Conservation (phyloP, 352 stramenopile genomes). For the Plasmopara halstedii region DNA sequence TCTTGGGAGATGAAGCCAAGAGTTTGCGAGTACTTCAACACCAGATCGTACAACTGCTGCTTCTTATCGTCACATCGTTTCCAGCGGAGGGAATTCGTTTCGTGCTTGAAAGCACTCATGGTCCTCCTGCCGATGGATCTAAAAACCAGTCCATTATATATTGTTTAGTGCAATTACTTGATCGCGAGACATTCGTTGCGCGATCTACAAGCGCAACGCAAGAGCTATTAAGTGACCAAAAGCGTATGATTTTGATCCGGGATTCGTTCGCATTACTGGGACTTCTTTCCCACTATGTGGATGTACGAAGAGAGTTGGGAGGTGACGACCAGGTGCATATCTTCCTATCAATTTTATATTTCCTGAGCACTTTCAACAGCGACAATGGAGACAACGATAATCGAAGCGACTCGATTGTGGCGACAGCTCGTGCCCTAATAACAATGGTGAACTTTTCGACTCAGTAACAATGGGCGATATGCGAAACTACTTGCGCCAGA, state of each 20-base stretch:
- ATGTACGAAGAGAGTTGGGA: constrained; percentile 44
- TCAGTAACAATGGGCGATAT: constrained; percentile 3
- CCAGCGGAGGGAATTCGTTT: constrained; percentile 58
- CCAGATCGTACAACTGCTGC: constrained; percentile 49
- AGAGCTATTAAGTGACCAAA: constrained; percentile 18
- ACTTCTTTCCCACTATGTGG: constrained; percentile 59
- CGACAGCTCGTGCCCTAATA: constrained; percentile 38
- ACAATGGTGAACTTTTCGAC: constrained; percentile 19
- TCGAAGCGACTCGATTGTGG: constrained; percentile 42
- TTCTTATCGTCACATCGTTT: constrained; percentile 45
- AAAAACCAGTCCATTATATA: constrained; percentile 52
- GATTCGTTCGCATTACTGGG: constrained; percentile 53
- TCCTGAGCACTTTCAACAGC: constrained; percentile 31
- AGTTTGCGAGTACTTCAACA: constrained; percentile 38
- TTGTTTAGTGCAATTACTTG: constrained; percentile 49
- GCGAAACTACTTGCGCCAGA: background rate
- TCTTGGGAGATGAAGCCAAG: constrained; percentile 8
- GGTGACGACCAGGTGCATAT: constrained; percentile 43
- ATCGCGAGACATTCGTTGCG: constrained; percentile 51
- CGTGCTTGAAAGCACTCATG: constrained; percentile 62
- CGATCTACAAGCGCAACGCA: constrained; percentile 22
- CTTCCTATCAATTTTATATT: constrained; percentile 48
- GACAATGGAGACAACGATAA: constrained; percentile 6
- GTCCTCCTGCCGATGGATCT: constrained; percentile 35
- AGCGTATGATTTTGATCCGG: constrained; percentile 34